Base-by-base conservation (phyloP, 305 asterid species). In the Euphrasia arctica region DNA sequence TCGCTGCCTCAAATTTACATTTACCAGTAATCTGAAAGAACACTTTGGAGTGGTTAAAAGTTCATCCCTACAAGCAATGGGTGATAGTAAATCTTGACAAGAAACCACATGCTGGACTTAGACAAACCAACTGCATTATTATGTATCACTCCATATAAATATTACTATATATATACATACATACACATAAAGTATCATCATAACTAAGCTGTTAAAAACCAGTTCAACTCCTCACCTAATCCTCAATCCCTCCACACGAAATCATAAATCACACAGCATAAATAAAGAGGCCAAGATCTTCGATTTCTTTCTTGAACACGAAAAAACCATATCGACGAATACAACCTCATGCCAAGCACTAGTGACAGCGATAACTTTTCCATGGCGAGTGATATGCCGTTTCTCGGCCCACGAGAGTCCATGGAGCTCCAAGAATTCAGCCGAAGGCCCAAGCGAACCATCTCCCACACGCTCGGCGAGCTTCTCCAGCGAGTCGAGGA, bases 211-310 rank as follows among this genome's bases (percentile, higher is more conserved):
- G 77, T 60, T 81, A 76, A 73, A 71, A 80, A 73, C 74, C 88
- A 81, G 93, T 80, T 70, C 87, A 88, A 85, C 95, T 76, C 58
- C 87, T 82, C 12, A 88, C 90, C 95, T 74, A 85, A 79, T 70
- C 78, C 56, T 79, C 70, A 74, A 60, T 62, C 14, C 27, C 27
- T 45, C 76, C 55, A 70, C 88, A 84, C 86, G 90, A 84, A 84
- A 87, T 48, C 70, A 51, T 25, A 51, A 51, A 15, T 1, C 8
- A 22, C 12, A 14, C 9, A 32, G 54, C n/a, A 63, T 18, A 54
- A 63, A 12, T 41, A 42, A 9, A 27, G 18, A 13, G 49, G 1
- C n/a, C 4, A 22, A 51, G 32, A 36, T 9, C 64, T 13, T 72
- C 57, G 10, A 39, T 7, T 45, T 25, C 25, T 60, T 41, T 34